phyloP scores from a whole-genome alignment of 176 grass and related monocot species.

The Pharus latifolius region DNA sequence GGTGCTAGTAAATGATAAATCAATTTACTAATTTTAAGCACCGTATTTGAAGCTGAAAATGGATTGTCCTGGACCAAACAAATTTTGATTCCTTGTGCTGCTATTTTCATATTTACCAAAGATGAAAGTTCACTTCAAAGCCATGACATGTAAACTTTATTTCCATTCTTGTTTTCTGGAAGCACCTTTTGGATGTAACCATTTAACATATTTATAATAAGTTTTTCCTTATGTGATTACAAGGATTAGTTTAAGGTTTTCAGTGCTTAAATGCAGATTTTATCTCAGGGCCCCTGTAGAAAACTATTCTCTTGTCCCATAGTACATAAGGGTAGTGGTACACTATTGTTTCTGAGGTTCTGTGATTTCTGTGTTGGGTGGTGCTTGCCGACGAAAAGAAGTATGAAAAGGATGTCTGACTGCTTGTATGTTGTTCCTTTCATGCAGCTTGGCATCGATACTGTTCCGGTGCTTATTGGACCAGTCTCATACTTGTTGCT shows the following conservation, averaged over 20 bases:
- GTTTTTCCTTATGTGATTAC: background rate
- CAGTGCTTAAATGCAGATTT: background rate
- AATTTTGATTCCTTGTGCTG: background rate
- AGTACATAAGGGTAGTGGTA: conserved; percentile 3
- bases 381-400: background rate
- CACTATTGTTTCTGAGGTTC: background rate
- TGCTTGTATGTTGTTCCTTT: conserved; percentile 9
- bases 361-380: background rate
- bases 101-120: background rate
- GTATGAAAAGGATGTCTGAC: background rate
- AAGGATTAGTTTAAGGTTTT: too few species aligned
- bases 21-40: background rate
- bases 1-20: background rate
- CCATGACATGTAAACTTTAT: background rate
- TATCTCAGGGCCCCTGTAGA: background rate
- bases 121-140: background rate
- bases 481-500: conserved; percentile 91
- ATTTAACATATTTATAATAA: background rate
- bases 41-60: background rate
- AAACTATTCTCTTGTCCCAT: background rate
- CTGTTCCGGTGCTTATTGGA: conserved; percentile 84
- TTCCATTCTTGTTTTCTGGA: background rate
- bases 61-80: background rate
- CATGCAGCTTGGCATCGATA: conserved; percentile 71
- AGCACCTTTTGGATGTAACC: background rate